A percentile compares a stretch with the other conserved stretches of the same genome.
Evolutionary conservation across 106 monocot genomes (phyloP).

Genomic region (Cymbidium sinense): DNA sequence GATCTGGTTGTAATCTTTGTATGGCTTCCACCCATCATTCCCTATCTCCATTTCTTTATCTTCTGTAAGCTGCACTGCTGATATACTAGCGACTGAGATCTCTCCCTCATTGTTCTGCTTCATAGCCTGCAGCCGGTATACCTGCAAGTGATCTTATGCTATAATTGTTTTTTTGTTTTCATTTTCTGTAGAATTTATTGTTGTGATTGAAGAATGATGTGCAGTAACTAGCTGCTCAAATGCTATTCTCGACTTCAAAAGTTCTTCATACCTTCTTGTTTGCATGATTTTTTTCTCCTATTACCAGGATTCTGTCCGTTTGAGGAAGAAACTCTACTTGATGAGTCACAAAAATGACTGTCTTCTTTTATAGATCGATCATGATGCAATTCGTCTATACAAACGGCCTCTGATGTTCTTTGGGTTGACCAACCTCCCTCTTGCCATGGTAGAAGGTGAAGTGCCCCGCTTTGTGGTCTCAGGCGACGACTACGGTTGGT

Average conservation of each 20-base stretch:
- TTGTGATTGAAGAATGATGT: conserved; percentile 51
- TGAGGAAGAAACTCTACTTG: conserved; percentile 89
- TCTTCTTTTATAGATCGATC: conserved; percentile 59
- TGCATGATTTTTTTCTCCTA: conserved; percentile 47
- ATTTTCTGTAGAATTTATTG: conserved; percentile 23
- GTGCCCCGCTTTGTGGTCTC: too few species aligned
- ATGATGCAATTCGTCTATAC: conserved; percentile 64
- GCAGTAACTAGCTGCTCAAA: too few species aligned
- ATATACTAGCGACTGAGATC: conserved; percentile 6
- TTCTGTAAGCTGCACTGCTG: conserved; percentile 41
- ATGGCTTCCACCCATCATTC: conserved; percentile 53
- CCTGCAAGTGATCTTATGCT: background rate
- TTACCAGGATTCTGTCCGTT: too few species aligned
- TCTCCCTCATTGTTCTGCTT: conserved; percentile 35
- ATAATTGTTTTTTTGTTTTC: background rate
- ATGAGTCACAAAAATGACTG: conserved; percentile 79
- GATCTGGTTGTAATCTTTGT: conserved; percentile 45
- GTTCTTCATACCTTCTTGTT: conserved; percentile 52
- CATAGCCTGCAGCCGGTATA: too few species aligned
- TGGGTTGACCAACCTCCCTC: too few species aligned
- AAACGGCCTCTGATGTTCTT: too few species aligned
- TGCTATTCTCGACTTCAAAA: conserved; percentile 50
- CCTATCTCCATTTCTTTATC: too few species aligned
- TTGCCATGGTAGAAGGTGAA: too few species aligned
- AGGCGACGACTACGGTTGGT: too few species aligned